These are phyloP conservation scores for Udeniomyces megalosporus DNA, from an alignment of 768 basidiomycete species.

Conservation along the genomic window DNA sequence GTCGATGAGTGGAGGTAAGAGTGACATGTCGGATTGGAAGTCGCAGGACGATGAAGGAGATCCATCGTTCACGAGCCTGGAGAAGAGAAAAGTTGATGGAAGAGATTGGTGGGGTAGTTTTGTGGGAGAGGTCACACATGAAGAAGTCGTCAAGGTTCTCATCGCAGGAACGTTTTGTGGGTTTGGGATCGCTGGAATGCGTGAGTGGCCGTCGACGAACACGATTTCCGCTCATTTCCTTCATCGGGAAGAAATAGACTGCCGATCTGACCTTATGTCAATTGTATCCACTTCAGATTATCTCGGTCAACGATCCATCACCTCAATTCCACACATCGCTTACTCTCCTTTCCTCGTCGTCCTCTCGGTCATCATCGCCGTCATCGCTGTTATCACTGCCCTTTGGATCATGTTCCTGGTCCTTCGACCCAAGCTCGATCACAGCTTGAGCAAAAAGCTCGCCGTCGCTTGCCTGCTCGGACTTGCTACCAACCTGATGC, in stretches of 20 bases:
- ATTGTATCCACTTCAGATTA: constrained; percentile 23
- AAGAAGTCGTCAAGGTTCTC: constrained; percentile 27
- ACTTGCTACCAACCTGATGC: constrained; percentile 20
- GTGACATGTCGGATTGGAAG: too few species aligned
- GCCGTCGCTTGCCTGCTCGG: constrained; percentile 27
- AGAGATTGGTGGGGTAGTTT: constrained; percentile 17
- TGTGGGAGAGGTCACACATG: constrained; percentile 25
- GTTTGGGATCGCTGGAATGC: constrained; percentile 30
- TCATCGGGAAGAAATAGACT: too few species aligned
- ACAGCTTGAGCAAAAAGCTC: constrained; percentile 26
- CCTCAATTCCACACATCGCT: constrained; percentile 26
- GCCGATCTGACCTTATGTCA: too few species aligned
- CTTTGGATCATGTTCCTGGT: constrained; percentile 33
- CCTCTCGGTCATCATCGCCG: constrained; percentile 29
- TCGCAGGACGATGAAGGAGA: too few species aligned
- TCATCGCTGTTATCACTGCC: constrained; percentile 25
- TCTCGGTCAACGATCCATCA: constrained; percentile 30
- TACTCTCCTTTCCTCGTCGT: constrained; percentile 25
- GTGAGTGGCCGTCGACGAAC: constrained; percentile 19
- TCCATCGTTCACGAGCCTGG: too few species aligned
- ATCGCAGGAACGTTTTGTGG: constrained; percentile 28
- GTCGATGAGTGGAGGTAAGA: too few species aligned
- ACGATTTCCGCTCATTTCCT: too few species aligned
- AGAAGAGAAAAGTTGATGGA: too few species aligned
- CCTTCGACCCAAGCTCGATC: constrained; percentile 30